Evolutionary conservation across 768 basidiomycete genomes (phyloP), one percentile per base, ranked within the genome.

Genomic region (Macrocybe gigantea): DNA sequence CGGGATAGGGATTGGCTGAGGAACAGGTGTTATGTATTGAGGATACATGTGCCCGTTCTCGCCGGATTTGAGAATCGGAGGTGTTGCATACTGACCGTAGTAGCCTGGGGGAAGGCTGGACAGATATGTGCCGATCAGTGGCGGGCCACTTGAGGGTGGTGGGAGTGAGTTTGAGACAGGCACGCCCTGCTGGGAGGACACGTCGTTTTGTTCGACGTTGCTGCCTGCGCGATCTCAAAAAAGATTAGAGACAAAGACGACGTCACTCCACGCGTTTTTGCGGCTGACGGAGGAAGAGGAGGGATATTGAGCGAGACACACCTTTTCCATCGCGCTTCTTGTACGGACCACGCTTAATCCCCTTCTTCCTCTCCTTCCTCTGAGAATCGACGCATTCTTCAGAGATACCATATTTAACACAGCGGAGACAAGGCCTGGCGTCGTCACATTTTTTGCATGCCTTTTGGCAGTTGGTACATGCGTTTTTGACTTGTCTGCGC

Each of bases 311-410:
- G 22, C 22, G 4, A 22, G 53, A 66, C 82, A 67, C 62, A 88
- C 87, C 79, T 78, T 85, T 88, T 78, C 80, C 82, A 86, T 88
- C 87, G 82, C 86, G 87, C 82, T 90, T 91, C 88, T 90, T 90
- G 85, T 91, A 91, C 66, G 88, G 88, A 39, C 88, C 88, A 60
- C 88, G 71, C 73, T 89, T 91, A 56, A 88, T 76, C 55, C 88
- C 88, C 63, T 88, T 89, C 65, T 88, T 89, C 60, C 92, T 79
- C 69, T 95, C 92, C 72, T 94, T 95, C 64, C 93, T 78, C 65
- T 88, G 83, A 31, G 92, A 93, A 70, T 93, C 88, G 54, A 90
- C 72, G 61, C 93, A 96, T 60, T 87, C 85, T 60, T 92, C 88
- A 41, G 82, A 77, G 54, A 88, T 77, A 58, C 89, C 91, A 56